phyloP scores from a whole-genome alignment of 805 yeast species.

The Komagataella mondaviorum region DNA sequence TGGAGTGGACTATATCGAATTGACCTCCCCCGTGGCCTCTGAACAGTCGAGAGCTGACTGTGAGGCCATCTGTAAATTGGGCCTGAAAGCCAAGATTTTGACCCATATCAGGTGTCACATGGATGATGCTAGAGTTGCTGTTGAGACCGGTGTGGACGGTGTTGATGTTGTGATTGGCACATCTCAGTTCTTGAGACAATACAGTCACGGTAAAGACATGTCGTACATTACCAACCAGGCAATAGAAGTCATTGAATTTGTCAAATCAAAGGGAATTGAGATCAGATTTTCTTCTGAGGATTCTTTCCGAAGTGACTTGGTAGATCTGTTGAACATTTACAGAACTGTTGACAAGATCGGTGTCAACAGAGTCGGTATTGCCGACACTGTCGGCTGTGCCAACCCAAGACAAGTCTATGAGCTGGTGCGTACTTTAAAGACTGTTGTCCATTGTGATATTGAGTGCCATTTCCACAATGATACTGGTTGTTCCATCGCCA shows the following conservation, averaged over 20 bases:
- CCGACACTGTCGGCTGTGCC: slow-evolving; percentile 98
- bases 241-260: slow-evolving; percentile 92
- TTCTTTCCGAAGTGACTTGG: slow-evolving; percentile 93
- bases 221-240: slow-evolving; percentile 93
- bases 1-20: slow-evolving; percentile 96
- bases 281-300: slow-evolving; percentile 95
- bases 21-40: slow-evolving; percentile 95
- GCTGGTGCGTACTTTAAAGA: slow-evolving; percentile 82
- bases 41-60: slow-evolving; percentile 90
- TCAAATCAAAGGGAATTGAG: slow-evolving; percentile 93
- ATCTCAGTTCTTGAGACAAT: slow-evolving; percentile 86
- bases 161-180: slow-evolving; percentile 98
- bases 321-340: slow-evolving; percentile 88
- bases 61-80: slow-evolving; percentile 96
- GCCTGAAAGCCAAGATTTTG: slow-evolving; percentile 86
- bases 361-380: slow-evolving; percentile 97
- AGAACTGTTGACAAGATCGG: slow-evolving; percentile 95
- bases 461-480: slow-evolving; percentile 99
- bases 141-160: slow-evolving; percentile 97
- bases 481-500: slow-evolving; percentile 98
- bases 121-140: slow-evolving; percentile 98
- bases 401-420: slow-evolving; percentile 98
- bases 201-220: slow-evolving; percentile 98
- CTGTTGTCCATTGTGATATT: slow-evolving; percentile 91
- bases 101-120: slow-evolving; percentile 97